phyloP scores from a whole-genome alignment of 371 early-diverging fungal genomes.

The Smittium mucronatum region DNA sequence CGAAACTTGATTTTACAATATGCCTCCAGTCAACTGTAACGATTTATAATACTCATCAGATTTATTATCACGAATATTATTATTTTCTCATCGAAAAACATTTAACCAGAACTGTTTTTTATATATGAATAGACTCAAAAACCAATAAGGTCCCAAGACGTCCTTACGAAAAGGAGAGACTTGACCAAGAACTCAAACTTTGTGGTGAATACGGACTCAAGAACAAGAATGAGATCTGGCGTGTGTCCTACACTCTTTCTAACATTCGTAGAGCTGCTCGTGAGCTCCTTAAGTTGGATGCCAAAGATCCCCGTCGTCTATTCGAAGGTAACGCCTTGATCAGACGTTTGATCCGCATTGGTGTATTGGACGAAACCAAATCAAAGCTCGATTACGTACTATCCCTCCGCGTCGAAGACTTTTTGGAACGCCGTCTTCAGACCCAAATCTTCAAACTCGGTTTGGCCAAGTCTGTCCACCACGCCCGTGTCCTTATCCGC shows the following conservation, averaged over 20 bases:
- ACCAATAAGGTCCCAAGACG: slow-evolving; percentile 97
- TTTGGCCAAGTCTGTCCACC: slow-evolving; percentile 98
- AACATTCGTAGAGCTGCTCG: slow-evolving; percentile 99
- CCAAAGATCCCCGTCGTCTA: slow-evolving; percentile 95
- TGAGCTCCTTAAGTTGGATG: slow-evolving; percentile 96
- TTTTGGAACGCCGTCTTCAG: slow-evolving; percentile 99
- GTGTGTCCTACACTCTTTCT: slow-evolving; percentile 91
- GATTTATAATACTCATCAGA: background rate
- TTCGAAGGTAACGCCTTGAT: slow-evolving; percentile 99
- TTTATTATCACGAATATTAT: background rate
- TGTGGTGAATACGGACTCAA: slow-evolving; percentile 98
- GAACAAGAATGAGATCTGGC: slow-evolving; percentile 99
- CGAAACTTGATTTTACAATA: background rate
- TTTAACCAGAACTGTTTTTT: no score
- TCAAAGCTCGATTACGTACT: slow-evolving; percentile 98
- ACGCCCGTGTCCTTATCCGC: slow-evolving; percentile 98
- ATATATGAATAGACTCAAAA: slow-evolving; percentile 50
- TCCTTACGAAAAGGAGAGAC: slow-evolving; percentile 97
- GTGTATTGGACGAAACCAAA: slow-evolving; percentile 94
- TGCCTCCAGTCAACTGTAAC: background rate
- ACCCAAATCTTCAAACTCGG: slow-evolving; percentile 98
- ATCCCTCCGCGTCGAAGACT: slow-evolving; percentile 95
- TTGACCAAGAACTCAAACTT: slow-evolving; percentile 98
- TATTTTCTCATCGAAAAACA: no score
- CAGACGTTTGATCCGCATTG: slow-evolving; percentile 94